A percentile compares a stretch with the other conserved stretches of the same genome.
These are phyloP conservation scores for Alnus rubra DNA, from an alignment of 306 rosid genomes.

Conservation along the genomic window DNA sequence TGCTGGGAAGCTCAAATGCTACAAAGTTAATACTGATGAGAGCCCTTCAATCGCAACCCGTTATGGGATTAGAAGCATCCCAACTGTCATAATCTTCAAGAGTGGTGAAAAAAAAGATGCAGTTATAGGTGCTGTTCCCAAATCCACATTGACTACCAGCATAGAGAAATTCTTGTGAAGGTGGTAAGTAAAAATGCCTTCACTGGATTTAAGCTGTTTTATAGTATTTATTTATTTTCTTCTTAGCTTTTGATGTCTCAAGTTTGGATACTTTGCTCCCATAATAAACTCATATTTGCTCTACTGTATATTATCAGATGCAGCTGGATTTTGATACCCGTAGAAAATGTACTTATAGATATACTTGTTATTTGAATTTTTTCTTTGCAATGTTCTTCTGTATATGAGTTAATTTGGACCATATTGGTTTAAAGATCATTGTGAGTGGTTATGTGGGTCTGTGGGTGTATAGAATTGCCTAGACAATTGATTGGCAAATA, in stretches of 20 bases:
- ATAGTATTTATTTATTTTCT: constrained; percentile 32
- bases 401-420: background rate
- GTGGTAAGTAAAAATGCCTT: constrained; percentile 34
- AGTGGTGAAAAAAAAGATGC: constrained; percentile 83
- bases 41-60: constrained; percentile 62
- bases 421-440: background rate
- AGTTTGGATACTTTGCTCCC: constrained; percentile 36
- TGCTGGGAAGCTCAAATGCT: constrained; percentile 77
- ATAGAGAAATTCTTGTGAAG: constrained; percentile 80
- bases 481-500: background rate
- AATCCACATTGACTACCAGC: constrained; percentile 70
- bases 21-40: constrained; percentile 78
- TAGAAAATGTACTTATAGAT: constrained; percentile 32
- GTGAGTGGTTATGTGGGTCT: background rate
- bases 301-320: constrained; percentile 52
- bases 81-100: constrained; percentile 81
- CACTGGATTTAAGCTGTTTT: constrained; percentile 39
- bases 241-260: constrained; percentile 29
- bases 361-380: constrained; percentile 1
- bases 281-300: constrained; percentile 31
- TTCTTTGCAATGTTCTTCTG: background rate
- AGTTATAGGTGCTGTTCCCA: constrained; percentile 85
- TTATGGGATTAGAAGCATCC: constrained; percentile 89
- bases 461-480: constrained; percentile 1
- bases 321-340: constrained; percentile 22